Evolutionary conservation across 2,329 filamentous ascomycete species (phyloP), one percentile per base, ranked within the genome.

Genomic region (Fusarium liriodendri): DNA sequence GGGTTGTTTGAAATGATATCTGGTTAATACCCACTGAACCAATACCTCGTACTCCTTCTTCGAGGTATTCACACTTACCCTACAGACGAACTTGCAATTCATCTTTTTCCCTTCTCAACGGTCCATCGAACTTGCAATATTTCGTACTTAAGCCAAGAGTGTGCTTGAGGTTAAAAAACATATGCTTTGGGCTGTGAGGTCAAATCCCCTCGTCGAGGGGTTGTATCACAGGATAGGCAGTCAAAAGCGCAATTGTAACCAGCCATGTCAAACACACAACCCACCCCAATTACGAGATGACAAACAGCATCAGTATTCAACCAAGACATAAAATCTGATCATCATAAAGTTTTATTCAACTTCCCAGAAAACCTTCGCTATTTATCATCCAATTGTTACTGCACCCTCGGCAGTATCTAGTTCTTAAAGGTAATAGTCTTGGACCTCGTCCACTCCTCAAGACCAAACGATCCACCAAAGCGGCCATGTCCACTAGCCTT

Each of bases 401-500:
- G 7, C 10, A 13, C 11, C 18, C 16, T 33, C n/a, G 13, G 20
- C 18, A 54, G 20, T 38, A 3, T 32, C 52, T 66, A 84, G 60
- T 83, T 81, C 69, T 81, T 79, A 82, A 88, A 93, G 0, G 91
- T 93, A 8, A 93, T 83, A 2, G 86, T 90, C 86, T 93, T 93
- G 22, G 87, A 89, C 78, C 87, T 84, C 59, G 91, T 82, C 87
- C 90, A 93, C 80, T 93, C 91, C 5, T 88, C 84, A 62, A 92
- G 80, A 0, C 89, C 90, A 27, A 82, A 73, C 2, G 86, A 84
- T 3, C 79, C 63, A 70, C 89, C 89, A 79, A 93, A 93, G 4
- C 91, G 82, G 2, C 91, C 91, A 72, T 87, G 92, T 0, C 91
- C 92, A 62, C 89, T 92, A 13, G 84, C 82, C 84, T 93, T 93